These are phyloP conservation scores for Wickerhamomyces chaumierensis DNA, from an alignment of 805 yeast species.

Conservation along the genomic window DNA sequence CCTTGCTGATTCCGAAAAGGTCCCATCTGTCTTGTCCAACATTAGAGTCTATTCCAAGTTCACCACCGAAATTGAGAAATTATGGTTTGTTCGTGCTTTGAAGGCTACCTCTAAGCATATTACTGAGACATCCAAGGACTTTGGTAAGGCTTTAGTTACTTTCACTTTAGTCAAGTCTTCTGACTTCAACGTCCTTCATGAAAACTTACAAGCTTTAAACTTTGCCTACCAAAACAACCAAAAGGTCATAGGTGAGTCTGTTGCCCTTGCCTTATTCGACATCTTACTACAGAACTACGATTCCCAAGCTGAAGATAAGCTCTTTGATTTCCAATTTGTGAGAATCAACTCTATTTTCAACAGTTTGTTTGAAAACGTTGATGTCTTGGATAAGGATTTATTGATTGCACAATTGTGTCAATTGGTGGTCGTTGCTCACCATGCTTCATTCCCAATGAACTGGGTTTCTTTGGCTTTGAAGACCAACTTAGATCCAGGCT, in stretches of 20 bases:
- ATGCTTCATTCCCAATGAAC: conserved; percentile 29
- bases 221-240: conserved; percentile 25
- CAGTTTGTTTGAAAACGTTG: conserved; percentile 23
- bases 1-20: conserved; percentile 25
- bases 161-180: conserved; percentile 28
- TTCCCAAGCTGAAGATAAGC: conserved; percentile 6
- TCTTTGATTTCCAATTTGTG: conserved; percentile 15
- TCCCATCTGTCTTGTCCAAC: conserved; percentile 37
- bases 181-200: conserved; percentile 6
- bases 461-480: conserved; percentile 74
- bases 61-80: conserved; percentile 29
- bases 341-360: conserved; percentile 26
- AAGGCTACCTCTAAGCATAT: conserved; percentile 19
- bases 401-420: conserved; percentile 25
- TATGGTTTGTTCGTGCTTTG: conserved; percentile 43
- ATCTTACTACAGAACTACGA: conserved; percentile 10
- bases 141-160: conserved; percentile 38
- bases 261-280: conserved; percentile 31
- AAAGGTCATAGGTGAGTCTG: conserved; percentile 28
- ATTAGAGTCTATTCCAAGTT: conserved; percentile 42
- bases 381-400: conserved; percentile 8
- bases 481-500: conserved; percentile 54
- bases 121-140: conserved; percentile 9
- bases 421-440: conserved; percentile 34
- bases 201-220: conserved; percentile 18